Conservation (phyloP, 176 grass and related monocot species). For the Juncus effusus region DNA sequence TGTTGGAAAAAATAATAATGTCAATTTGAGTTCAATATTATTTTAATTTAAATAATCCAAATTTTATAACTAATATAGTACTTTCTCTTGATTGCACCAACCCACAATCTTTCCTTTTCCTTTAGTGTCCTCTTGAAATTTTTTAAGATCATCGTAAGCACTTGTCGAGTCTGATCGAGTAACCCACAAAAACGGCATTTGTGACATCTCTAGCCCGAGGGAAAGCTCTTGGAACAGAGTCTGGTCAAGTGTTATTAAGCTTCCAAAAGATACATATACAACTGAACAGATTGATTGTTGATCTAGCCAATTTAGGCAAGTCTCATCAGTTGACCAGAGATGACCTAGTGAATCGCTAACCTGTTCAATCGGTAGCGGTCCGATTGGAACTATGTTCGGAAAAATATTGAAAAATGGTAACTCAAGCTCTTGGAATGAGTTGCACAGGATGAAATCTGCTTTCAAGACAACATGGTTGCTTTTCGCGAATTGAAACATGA, state of each 20-base stretch:
- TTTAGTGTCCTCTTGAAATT: slow-evolving; percentile 10
- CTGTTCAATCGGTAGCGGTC: slow-evolving; percentile 30
- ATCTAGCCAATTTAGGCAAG: slow-evolving; percentile 55
- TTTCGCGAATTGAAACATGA: background rate
- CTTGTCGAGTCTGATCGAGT: slow-evolving; percentile 39
- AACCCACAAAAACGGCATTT: slow-evolving; percentile 53
- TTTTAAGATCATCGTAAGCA: slow-evolving; percentile 1
- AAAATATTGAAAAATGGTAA: slow-evolving; percentile 28
- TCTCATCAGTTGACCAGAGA: slow-evolving; percentile 44
- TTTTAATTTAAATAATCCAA: no score
- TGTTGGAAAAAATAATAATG: background rate
- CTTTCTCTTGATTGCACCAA: no score
- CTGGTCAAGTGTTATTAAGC: slow-evolving; percentile 33
- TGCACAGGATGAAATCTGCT: slow-evolving; percentile 39
- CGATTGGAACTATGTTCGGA: slow-evolving; percentile 37
- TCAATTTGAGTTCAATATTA: no score
- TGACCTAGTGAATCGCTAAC: background rate
- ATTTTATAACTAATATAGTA: no score
- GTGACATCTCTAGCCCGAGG: slow-evolving; percentile 34
- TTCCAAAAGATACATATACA: slow-evolving; percentile 23
- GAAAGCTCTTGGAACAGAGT: slow-evolving; percentile 48
- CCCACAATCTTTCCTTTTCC: slow-evolving; percentile 13
- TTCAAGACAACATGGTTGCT: background rate
- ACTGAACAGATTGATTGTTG: background rate
- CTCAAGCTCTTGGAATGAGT: slow-evolving; percentile 52